A percentile compares a stretch with the other conserved stretches of the same genome.
Conservation (phyloP, 768 basidiomycete genomes). For the Suillus plorans region DNA sequence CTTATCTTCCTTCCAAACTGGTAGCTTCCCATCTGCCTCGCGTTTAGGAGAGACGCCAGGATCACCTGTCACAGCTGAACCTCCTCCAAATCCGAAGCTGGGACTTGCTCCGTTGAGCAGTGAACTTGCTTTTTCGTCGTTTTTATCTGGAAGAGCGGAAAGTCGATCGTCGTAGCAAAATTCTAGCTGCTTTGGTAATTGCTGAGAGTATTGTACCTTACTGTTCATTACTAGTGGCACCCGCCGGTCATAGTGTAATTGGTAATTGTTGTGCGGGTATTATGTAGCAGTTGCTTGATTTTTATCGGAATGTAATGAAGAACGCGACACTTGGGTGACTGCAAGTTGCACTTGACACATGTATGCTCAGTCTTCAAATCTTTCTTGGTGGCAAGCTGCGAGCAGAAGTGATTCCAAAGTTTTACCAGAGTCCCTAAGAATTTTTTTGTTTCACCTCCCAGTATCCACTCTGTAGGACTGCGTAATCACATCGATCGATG, state of each 20-base stretch:
- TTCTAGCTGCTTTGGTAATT: neutral
- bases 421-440: no score
- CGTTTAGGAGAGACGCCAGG: constrained; percentile 7
- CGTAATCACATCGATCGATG: neutral
- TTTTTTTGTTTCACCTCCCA: no score
- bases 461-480: neutral
- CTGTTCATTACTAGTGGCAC: neutral
- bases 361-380: no score
- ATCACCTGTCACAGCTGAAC: constrained; percentile 17
- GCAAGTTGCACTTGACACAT: no score
- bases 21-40: constrained; percentile 16
- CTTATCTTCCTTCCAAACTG: constrained; percentile 33
- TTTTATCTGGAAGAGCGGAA: constrained; percentile 19
- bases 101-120: constrained; percentile 39
- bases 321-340: neutral
- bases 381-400: no score
- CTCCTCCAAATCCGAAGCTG: constrained; percentile 35
- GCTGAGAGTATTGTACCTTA: neutral
- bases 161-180: constrained; percentile 11
- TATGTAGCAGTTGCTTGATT: constrained; percentile 4
- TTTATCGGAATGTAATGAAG: neutral
- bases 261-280: neutral
- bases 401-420: no score
- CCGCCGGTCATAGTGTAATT: neutral
- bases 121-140: constrained; percentile 29